Evolutionary conservation across 2,329 filamentous ascomycete genomes (phyloP).

Genomic region (Diaporthe eres): DNA sequence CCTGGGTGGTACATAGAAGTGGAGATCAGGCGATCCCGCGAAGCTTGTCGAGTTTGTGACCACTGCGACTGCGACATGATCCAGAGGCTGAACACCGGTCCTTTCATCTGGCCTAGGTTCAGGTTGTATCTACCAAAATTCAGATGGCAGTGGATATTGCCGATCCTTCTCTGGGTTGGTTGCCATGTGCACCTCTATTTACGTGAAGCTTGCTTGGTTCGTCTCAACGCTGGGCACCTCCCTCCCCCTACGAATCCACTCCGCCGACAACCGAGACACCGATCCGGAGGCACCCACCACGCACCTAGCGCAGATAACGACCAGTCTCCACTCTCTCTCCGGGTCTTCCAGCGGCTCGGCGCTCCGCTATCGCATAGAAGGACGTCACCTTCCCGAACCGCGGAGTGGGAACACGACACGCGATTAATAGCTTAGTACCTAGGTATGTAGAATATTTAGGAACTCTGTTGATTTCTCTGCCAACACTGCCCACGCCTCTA

Average conservation of each 20-base stretch:
- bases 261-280: background rate
- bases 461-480: background rate
- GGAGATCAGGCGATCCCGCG: constrained; percentile 17
- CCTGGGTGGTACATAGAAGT: no score
- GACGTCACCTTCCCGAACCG: background rate
- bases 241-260: background rate
- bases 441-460: background rate
- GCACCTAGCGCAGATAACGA: background rate
- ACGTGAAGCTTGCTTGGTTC: background rate
- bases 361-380: constrained; percentile 38
- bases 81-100: background rate
- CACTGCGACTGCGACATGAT: background rate
- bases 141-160: no score
- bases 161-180: background rate
- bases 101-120: background rate
- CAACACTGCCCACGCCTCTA: background rate
- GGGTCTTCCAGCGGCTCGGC: constrained; percentile 4
- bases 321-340: background rate
- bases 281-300: background rate
- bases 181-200: background rate
- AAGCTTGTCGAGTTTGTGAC: constrained; percentile 16
- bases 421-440: background rate
- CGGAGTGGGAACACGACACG: background rate
- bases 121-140: background rate
- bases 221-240: background rate